These are phyloP conservation scores for Fusarium sp. DNA, from an alignment of 2,329 filamentous ascomycete genomes.

Conservation along the genomic window DNA sequence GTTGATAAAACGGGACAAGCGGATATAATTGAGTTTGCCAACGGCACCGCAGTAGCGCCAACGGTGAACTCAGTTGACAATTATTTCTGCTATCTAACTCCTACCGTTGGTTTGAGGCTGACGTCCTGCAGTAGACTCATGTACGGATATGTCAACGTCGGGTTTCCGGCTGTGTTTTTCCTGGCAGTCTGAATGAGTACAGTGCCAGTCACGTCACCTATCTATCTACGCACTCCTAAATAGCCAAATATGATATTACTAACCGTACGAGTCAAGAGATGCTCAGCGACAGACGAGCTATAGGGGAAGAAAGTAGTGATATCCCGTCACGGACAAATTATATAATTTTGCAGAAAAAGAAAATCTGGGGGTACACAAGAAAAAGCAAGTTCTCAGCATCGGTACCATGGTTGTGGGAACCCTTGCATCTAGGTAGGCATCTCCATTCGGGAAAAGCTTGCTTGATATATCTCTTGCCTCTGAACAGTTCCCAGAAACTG, in stretches of 20 bases:
- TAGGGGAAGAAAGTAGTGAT: slow-evolving; percentile 9
- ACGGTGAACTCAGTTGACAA: slow-evolving; percentile 14
- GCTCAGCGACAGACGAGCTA: slow-evolving; percentile 2
- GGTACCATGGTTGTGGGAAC: slow-evolving; percentile 15
- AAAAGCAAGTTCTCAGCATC: slow-evolving; percentile 25
- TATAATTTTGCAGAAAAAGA: neutral
- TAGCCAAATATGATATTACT: neutral
- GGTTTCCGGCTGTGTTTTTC: slow-evolving; percentile 8
- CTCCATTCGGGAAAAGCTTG: slow-evolving; percentile 2
- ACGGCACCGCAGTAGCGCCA: slow-evolving; percentile 20
- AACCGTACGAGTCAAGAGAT: neutral
- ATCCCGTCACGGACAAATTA: neutral
- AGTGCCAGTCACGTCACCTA: slow-evolving; percentile 8
- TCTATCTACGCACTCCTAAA: slow-evolving; percentile 15
- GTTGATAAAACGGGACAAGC: neutral
- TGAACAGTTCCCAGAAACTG: neutral
- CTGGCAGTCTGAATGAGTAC: slow-evolving; percentile 1
- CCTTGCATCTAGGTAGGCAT: slow-evolving; percentile 25
- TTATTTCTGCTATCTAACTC: neutral
- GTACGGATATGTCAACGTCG: slow-evolving; percentile 2
- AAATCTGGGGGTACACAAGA: slow-evolving; percentile 6
- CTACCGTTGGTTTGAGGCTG: slow-evolving; percentile 7
- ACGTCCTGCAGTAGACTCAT: slow-evolving; percentile 8
- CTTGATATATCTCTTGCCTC: neutral
- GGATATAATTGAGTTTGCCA: slow-evolving; percentile 20